Base-by-base conservation (phyloP, 2,329 filamentous ascomycete species). In the Colletotrichum navitas region DNA sequence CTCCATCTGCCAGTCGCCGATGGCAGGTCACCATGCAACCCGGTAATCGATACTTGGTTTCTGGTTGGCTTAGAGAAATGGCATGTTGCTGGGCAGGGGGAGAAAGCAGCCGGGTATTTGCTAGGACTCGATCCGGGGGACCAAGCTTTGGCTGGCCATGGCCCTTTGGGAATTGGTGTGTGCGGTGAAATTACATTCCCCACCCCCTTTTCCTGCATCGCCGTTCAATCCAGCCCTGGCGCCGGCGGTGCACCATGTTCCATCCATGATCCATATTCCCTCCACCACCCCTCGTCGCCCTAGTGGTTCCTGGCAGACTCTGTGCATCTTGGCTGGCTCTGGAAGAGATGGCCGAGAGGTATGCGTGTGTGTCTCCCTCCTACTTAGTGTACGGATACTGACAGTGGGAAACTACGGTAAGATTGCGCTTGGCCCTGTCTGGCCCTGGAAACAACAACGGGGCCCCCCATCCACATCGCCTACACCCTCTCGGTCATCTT, bases 191-290 rank as follows among this genome's bases (percentile, higher is more conserved):
- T 71, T 71, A 63, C 65, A 24, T 68, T 68, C 68, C 36, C 68
- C 68, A 71, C 68, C 68, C 65, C 68, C 68, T 71, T 71, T 71
- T 71, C 59, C 68, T 59, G 39, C 68, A 68, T 68, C 68, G 49
- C 58, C 65, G 68, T 71, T 58, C 64, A 71, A 63, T 71, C 68
- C 64, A 52, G 68, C 43, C 52, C 36, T 56, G 59, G 66, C 52
- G 32, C 34, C 36, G 60, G 66, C 51, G 59, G 59, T 63, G 29
- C 66, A 52, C 29, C 61, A 32, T 39, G 43, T 54, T 56, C 39
- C 62, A 63, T 62, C 59, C 45, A 43, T 24, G 61, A 24, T 8
- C 62, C 62, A 64, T 56, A 47, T 65, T 26, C 66, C 45, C 62
- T 65, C 56, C 68, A 66, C 67, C 60, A 56, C 47, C 60, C 66